Base-by-base conservation (phyloP, 495 filamentous ascomycete genomes). In the Hyaloscypha variabilis region DNA sequence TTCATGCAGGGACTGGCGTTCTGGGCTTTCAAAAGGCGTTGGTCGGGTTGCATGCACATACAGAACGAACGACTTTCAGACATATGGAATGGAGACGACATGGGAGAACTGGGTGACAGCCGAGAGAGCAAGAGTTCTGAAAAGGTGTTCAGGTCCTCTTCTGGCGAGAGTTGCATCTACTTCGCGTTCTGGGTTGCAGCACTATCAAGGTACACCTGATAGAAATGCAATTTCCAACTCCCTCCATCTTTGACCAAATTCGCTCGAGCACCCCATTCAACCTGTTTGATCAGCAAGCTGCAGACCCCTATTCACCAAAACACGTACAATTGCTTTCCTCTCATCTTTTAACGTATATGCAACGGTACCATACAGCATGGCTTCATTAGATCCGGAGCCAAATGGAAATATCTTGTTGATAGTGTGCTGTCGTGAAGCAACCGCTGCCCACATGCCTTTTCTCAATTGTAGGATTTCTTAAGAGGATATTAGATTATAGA, bases 131-230 rank as follows among this genome's bases (percentile, higher is more conserved):
- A 34, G 31, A 34, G 13, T 34, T 34, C 31, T 34, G 8, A 34
- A 13, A 51, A 25, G 2, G 49, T 51, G 49, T 25, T 25, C 53
- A 56, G 25, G 13, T 56, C 53, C 26, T 29, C 14, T 25, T 6
- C 21, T 1, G 14, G 21, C 53, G 8, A 8, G 31, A 34, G 31
- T 46, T 46, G 6, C 19, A 46, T 19, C 58, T 61, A 72, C 57
- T 67, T 69, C 11, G 67, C 69, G 39, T 71, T 71, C 61, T 63
- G 54, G 58, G 52, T 63, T 17, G 69, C 63, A 65, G 63, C 67
- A 79, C 82, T 68, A 59, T 87, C 86, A 75, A 90, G 73, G 75
- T 88, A 90, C 64, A 90, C 87, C 75, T 88, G 85, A 79, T 90
- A 90, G 69, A 85, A 85, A 64, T 73, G 76, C 84, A 88, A 84